A percentile compares a stretch with the other conserved stretches of the same genome.
These are phyloP conservation scores for Vitis vinifera DNA, from an alignment of 164 flowering plant species.

Conservation along the genomic window DNA sequence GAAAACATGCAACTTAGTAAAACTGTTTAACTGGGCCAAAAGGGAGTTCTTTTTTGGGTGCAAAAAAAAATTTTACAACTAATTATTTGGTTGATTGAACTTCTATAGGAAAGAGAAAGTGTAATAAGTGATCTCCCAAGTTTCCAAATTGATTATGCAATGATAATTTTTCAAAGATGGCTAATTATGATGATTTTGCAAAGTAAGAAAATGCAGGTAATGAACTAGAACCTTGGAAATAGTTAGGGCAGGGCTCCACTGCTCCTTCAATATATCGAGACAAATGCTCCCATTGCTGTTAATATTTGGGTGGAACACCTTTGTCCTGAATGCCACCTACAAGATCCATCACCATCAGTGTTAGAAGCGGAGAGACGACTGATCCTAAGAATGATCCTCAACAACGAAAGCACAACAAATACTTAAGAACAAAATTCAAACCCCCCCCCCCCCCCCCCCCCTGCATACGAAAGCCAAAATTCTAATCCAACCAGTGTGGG, in stretches of 20 bases:
- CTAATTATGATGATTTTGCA: not conserved
- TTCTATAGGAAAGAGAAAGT: too few relatives aligned
- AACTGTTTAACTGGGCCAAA: too few relatives aligned
- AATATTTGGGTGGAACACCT: constrained; percentile 75
- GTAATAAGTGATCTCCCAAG: not conserved
- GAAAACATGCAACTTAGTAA: too few relatives aligned
- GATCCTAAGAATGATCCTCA: not conserved
- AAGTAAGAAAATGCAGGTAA: not conserved
- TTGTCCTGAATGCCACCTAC: constrained; percentile 77
- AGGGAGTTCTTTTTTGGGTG: not conserved
- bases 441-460: too few relatives aligned
- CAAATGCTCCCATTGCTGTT: constrained; percentile 83
- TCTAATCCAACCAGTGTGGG: too few relatives aligned
- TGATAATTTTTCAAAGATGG: not conserved
- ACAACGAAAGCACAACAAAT: not conserved
- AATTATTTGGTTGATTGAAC: too few relatives aligned
- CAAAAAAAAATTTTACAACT: too few relatives aligned
- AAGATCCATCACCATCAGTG: constrained; percentile 3
- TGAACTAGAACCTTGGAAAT: constrained; percentile 55
- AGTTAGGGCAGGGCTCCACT: constrained; percentile 81
- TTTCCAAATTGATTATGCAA: not conserved
- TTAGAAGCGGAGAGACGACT: not conserved
- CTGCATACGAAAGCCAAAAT: too few relatives aligned
- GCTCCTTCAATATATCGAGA: constrained; percentile 77
- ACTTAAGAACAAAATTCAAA: too few relatives aligned